Base-by-base conservation (phyloP, 2,329 filamentous ascomycete species). In the Acephala macrosclerotiorum region DNA sequence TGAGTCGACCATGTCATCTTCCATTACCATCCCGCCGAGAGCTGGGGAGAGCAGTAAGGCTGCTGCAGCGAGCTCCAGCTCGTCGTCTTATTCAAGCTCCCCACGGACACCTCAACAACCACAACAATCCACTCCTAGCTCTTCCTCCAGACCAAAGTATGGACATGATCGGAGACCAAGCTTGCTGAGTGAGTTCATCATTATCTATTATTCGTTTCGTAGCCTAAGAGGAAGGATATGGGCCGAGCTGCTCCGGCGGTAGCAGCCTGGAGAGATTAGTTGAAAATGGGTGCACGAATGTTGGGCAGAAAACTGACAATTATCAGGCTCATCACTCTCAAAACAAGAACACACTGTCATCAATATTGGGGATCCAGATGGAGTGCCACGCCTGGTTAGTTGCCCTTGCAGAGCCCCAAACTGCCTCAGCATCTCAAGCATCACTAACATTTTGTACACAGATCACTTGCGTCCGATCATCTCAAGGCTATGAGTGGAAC, bases 401-500 rank as follows among this genome's bases (percentile, higher is more conserved):
- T 55, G 20, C n/a, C 38, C 36, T 35, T 47, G 25, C 18, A 45
- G 42, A 36, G 29, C 40, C 55, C 29, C n/a, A 57, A 66, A 20
- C 38, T 51, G 47, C 75, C 53, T 11, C 38, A 35, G 59, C 22
- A 35, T 40, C 20, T 29, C n/a, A 22, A 49, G 38, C 55, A 61
- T 55, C 64, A 29, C 70, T 72, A 65, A 73, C 62, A 60, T 12
- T 47, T 57, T 18, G 16, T 25, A 40, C 51, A 22, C 71, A 93
- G 91, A 93, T 94, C 70, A 92, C 91, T 25, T 95, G 93, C 77
- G 87, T 94, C 59, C 89, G 91, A 67, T 90, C 89, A 6, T 91
- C 89, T 74, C 91, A 95, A 79, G 91, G 91, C 64, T 95, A 93
- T 75, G 88, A 89, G 67, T 95, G 91, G 91, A 94, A 94, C 78